Evolutionary conservation across 345 rosid genomes (phyloP).

Genomic region (Streptanthus diversifolius): DNA sequence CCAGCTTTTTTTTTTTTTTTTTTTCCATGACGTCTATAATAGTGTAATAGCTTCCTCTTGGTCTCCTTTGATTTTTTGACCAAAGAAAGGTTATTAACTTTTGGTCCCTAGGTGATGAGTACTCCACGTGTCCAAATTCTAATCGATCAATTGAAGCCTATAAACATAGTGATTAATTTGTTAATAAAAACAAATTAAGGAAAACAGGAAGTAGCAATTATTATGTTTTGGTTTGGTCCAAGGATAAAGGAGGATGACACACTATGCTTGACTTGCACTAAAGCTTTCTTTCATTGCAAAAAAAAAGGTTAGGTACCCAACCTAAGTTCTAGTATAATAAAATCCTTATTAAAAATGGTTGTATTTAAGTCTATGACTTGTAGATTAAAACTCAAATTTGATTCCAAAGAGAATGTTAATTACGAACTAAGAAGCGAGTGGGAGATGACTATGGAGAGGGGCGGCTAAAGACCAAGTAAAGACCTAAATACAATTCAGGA

Average conservation of each 20-base stretch:
- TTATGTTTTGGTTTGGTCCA: conserved; percentile 29
- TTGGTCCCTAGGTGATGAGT: conserved; percentile 3
- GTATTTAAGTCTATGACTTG: not conserved
- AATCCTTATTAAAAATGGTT: not conserved
- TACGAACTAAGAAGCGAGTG: not conserved
- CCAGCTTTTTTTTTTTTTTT: not conserved
- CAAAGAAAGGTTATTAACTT: conserved; percentile 1
- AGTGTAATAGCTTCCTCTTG: not conserved
- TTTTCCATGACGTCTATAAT: not conserved
- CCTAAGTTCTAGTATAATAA: conserved; percentile 17
- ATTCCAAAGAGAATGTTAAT: not conserved
- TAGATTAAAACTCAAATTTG: not conserved
- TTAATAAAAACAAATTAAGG: not conserved
- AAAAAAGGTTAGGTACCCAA: conserved; percentile 26
- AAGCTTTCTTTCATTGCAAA: conserved; percentile 24
- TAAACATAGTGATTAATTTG: not conserved
- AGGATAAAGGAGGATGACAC: conserved; percentile 5
- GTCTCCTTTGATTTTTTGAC: not conserved
- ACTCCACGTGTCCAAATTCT: conserved; percentile 20
- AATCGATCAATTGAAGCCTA: conserved; percentile 22
- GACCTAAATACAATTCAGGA: conserved; percentile 3
- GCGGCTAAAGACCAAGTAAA: conserved; percentile 17
- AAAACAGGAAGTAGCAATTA: conserved; percentile 7
- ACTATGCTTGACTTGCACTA: conserved; percentile 36
- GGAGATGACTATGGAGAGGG: not conserved